Conservation (phyloP, 345 rosid species). For the Cardiospermum halicacabum region DNA sequence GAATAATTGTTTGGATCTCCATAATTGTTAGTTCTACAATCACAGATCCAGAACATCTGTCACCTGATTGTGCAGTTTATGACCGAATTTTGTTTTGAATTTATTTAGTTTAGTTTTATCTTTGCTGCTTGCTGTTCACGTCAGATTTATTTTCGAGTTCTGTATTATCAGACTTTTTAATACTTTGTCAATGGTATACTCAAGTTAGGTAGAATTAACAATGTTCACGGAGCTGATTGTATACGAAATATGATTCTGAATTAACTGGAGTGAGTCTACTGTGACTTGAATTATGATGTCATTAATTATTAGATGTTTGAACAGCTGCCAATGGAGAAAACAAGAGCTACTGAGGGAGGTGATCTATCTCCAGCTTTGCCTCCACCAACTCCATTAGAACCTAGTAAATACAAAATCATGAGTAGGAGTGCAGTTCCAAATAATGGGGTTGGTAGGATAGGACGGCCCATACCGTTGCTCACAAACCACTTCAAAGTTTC, state of each 20-base stretch:
- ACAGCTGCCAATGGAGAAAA: slow-evolving; percentile 41
- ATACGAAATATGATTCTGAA: too few species aligned
- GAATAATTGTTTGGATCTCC: too few species aligned
- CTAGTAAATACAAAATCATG: slow-evolving; percentile 43
- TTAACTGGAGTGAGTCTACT: too few species aligned
- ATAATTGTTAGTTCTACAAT: too few species aligned
- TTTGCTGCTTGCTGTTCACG: neutral
- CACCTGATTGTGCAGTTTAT: neutral
- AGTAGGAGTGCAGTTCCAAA: slow-evolving; percentile 48
- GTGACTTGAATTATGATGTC: slow-evolving; percentile 1
- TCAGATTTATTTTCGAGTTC: too few species aligned
- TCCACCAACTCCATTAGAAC: slow-evolving; percentile 16
- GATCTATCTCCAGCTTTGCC: slow-evolving; percentile 28
- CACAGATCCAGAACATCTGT: too few species aligned
- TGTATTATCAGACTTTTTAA: too few species aligned
- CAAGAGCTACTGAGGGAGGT: slow-evolving; percentile 11
- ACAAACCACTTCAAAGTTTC: slow-evolving; percentile 71
- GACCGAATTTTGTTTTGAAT: neutral
- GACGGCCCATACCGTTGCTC: slow-evolving; percentile 44
- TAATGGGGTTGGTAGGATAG: slow-evolving; percentile 51
- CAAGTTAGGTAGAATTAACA: too few species aligned
- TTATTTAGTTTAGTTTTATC: neutral
- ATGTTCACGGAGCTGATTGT: too few species aligned
- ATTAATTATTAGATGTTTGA: neutral
- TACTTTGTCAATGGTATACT: too few species aligned